These are phyloP conservation scores for Juncus effusus DNA, from an alignment of 176 grass and related monocot genomes.

Conservation along the genomic window DNA sequence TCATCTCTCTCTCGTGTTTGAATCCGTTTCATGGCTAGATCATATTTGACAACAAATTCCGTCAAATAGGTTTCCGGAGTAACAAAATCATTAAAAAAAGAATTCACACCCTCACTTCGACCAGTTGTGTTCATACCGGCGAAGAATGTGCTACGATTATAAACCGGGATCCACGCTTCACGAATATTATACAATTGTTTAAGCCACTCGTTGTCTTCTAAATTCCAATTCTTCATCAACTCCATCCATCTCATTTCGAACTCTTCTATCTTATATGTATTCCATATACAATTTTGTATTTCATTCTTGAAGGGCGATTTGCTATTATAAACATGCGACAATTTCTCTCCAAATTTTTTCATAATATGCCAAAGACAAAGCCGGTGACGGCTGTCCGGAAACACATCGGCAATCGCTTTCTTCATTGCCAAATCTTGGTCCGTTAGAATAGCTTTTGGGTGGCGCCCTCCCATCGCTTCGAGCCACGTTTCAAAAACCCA, in stretches of 20 bases:
- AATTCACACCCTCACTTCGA: constrained; percentile 10
- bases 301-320: not conserved
- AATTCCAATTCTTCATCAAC: not conserved
- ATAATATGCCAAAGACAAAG: constrained; percentile 1
- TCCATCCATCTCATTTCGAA: constrained; percentile 10
- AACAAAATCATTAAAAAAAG: not conserved
- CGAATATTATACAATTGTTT: not conserved
- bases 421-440: constrained; percentile 21
- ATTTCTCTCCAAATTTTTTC: not conserved
- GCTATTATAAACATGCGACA: not conserved
- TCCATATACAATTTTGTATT: not conserved
- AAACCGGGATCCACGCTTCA: constrained; percentile 1
- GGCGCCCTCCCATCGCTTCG: not conserved
- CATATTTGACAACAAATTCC: too few species aligned
- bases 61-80: too few species aligned
- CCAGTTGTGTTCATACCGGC: not conserved
- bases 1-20: too few species aligned
- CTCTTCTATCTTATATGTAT: not conserved
- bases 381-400: not conserved
- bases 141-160: not conserved
- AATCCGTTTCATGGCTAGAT: not conserved
- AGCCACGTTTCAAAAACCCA: constrained; percentile 15
- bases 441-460: not conserved
- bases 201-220: not conserved
- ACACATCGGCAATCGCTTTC: not conserved